phyloP scores from a whole-genome alignment of 768 basidiomycete genomes.

The Infundibulicybe gibba region DNA sequence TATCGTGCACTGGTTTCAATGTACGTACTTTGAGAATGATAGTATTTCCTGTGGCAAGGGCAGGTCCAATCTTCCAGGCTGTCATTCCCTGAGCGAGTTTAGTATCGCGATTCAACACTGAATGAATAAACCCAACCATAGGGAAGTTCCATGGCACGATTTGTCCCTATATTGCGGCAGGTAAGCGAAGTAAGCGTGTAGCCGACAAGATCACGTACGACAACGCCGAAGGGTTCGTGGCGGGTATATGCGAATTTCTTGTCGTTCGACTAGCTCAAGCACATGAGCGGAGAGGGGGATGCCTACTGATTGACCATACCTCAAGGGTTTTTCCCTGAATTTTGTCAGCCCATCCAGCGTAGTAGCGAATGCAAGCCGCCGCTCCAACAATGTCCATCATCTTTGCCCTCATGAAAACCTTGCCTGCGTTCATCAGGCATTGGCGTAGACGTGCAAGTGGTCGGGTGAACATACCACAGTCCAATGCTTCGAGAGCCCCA shows the following conservation, averaged over 20 bases:
- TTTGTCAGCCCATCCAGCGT: constrained; percentile 88
- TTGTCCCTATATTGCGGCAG: constrained; percentile 32
- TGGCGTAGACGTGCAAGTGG: constrained; percentile 2
- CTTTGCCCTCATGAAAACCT: constrained; percentile 47
- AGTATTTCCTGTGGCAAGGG: constrained; percentile 72
- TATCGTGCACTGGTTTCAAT: neutral
- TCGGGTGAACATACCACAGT: constrained; percentile 15
- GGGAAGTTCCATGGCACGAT: constrained; percentile 62
- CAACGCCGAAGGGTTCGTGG: constrained; percentile 59
- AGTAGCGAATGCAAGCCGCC: constrained; percentile 61
- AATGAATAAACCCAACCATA: constrained; percentile 7
- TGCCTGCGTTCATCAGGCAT: constrained; percentile 31
- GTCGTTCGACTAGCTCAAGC: constrained; percentile 18
- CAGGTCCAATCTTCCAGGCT: constrained; percentile 70
- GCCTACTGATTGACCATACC: constrained; percentile 10
- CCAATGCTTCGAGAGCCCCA: constrained; percentile 21
- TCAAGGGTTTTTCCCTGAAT: constrained; percentile 68
- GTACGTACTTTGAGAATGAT: constrained; percentile 56
- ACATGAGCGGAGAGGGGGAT: constrained; percentile 1
- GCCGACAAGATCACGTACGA: constrained; percentile 14
- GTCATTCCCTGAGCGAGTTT: constrained; percentile 34
- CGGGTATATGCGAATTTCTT: constrained; percentile 22
- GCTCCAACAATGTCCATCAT: constrained; percentile 42
- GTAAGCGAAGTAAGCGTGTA: too few relatives aligned
- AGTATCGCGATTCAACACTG: too few relatives aligned